phyloP scores from a whole-genome alignment of 257 asterid genomes.

The Solanum chiquidenum region DNA sequence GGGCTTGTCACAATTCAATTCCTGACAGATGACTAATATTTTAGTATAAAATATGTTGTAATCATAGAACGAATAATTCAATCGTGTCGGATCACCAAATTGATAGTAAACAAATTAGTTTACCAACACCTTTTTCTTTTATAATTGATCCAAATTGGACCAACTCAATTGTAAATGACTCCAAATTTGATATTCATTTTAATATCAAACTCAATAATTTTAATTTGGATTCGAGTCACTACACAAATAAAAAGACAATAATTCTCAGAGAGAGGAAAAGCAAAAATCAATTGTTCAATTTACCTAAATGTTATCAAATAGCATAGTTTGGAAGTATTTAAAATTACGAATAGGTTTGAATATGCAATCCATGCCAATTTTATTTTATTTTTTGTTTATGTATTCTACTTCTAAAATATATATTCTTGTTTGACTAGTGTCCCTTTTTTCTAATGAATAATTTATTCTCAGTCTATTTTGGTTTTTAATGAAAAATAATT shows the following conservation, averaged over 20 bases:
- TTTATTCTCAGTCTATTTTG: not conserved
- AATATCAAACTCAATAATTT: not conserved
- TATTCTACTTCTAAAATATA: not conserved
- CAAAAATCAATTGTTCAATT: not conserved
- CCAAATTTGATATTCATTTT: not conserved
- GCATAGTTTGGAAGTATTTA: not conserved
- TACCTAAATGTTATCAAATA: not conserved
- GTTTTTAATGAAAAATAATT: not conserved
- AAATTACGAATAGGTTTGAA: not conserved
- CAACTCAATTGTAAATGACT: not conserved
- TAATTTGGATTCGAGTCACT: not conserved
- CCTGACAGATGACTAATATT: no score
- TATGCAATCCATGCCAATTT: not conserved
- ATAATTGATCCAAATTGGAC: not conserved
- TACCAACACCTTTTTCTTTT: not conserved
- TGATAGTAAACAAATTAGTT: no score
- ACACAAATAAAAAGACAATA: not conserved
- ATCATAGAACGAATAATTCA: not conserved
- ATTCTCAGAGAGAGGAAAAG: not conserved
- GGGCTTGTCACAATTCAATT: no score
- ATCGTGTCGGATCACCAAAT: not conserved
- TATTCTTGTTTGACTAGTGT: not conserved
- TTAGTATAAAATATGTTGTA: not conserved
- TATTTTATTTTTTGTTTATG: no score
- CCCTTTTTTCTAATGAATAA: not conserved